Percentiles rank a stretch among this genome's conserved stretches.
Conservation (phyloP, 2,329 filamentous ascomycete genomes). For the Bisporella sp. region DNA sequence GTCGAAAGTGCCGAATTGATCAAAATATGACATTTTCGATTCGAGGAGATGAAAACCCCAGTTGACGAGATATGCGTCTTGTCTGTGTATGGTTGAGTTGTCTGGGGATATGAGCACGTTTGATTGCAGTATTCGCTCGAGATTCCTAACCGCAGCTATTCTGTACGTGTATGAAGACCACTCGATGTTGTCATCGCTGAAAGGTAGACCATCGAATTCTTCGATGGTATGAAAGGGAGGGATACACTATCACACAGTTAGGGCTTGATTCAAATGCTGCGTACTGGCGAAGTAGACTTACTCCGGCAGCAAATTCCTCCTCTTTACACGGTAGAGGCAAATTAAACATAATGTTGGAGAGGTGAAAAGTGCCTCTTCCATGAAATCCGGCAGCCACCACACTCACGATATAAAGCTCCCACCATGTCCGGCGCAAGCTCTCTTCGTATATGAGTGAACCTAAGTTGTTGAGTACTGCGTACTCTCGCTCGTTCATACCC, state of each 20-base stretch:
- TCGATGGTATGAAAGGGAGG: slow-evolving; percentile 56
- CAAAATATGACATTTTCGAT: slow-evolving; percentile 61
- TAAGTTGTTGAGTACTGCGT: slow-evolving; percentile 54
- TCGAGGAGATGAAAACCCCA: slow-evolving; percentile 74
- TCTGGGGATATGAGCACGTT: slow-evolving; percentile 42
- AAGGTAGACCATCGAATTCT: slow-evolving; percentile 63
- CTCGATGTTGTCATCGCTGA: slow-evolving; percentile 55
- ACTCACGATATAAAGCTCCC: slow-evolving; percentile 62
- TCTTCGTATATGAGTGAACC: slow-evolving; percentile 67
- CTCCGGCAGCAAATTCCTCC: slow-evolving; percentile 14
- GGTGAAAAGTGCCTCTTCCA: slow-evolving; percentile 58
- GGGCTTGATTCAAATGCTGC: neutral
- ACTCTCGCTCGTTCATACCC: slow-evolving; percentile 64
- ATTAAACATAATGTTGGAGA: slow-evolving; percentile 58
- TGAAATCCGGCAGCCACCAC: slow-evolving; percentile 77
- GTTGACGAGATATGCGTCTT: slow-evolving; percentile 52
- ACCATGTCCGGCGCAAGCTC: slow-evolving; percentile 83
- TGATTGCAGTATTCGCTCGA: slow-evolving; percentile 65
- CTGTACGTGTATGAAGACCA: slow-evolving; percentile 84
- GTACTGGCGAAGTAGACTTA: neutral
- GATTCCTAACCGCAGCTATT: slow-evolving; percentile 70
- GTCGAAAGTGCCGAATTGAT: slow-evolving; percentile 65
- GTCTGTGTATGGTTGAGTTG: slow-evolving; percentile 46
- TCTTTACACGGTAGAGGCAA: slow-evolving; percentile 78
- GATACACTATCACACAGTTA: slow-evolving; percentile 44